Conservation (phyloP, 1,284 basidiomycete species). For the Trichosporon faecale region DNA sequence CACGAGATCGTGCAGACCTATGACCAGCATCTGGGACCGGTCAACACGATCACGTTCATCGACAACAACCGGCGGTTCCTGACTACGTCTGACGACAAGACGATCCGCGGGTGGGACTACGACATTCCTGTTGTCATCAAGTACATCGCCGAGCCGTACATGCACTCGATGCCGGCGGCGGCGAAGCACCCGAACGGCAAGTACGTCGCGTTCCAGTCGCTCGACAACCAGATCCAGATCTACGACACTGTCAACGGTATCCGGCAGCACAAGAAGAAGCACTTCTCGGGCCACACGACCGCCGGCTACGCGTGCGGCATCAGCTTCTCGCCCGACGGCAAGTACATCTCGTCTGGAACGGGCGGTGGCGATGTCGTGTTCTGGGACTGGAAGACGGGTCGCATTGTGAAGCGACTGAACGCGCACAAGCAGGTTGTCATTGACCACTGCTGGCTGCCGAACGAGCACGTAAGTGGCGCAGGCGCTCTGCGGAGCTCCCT, state of each 20-base stretch:
- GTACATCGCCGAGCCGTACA: slow-evolving; percentile 97
- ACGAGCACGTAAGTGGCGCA: slow-evolving; percentile 75
- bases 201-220: slow-evolving; percentile 93
- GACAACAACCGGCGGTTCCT: slow-evolving; percentile 94
- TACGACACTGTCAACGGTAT: slow-evolving; percentile 92
- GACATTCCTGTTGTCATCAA: slow-evolving; percentile 99
- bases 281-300: slow-evolving; percentile 92
- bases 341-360: slow-evolving; percentile 92
- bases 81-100: slow-evolving; percentile 98
- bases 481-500: slow-evolving; percentile 21
- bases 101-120: slow-evolving; percentile 97
- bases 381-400: slow-evolving; percentile 99
- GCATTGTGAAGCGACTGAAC: slow-evolving; percentile 81
- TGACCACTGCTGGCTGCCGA: slow-evolving; percentile 94
- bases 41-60: slow-evolving; percentile 98
- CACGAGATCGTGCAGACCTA: slow-evolving; percentile 97
- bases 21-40: slow-evolving; percentile 95
- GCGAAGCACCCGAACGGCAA: slow-evolving; percentile 90
- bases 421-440: slow-evolving; percentile 95
- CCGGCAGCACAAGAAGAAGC: slow-evolving; percentile 96
- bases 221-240: slow-evolving; percentile 96
- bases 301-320: slow-evolving; percentile 96
- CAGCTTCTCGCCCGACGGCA: slow-evolving; percentile 95
- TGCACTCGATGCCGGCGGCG: slow-evolving; percentile 99
- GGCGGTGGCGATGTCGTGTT: slow-evolving; percentile 92